Base-by-base conservation (phyloP, 169 alveolate species). In the Besnoitia besnoiti region DNA sequence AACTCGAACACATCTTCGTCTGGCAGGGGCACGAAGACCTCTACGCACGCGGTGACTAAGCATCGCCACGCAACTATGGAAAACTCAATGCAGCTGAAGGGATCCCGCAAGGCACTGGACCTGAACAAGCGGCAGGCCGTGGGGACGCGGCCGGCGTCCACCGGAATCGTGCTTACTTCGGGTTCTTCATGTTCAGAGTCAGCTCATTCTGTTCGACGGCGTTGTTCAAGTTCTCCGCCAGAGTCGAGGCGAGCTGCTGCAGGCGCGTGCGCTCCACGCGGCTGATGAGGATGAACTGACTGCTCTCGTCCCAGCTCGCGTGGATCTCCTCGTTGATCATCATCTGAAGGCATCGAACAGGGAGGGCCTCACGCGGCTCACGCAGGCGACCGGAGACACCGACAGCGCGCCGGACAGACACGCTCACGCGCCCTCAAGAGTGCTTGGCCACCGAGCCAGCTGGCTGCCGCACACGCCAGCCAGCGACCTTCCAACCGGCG, bases 281-380 rank as follows among this genome's bases (percentile, higher is more conserved):
- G 96, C 97, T 97, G 90, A 98, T 95, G 61, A 98, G 90, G 80
- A 98, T 96, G 94, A 93, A 97, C 92, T 96, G 96, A 80, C 98
- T 96, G 49, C 97, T 95, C 95, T 97, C 98, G 88, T 97, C 98
- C 99, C 99, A 97, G 75, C 96, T 96, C 12, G 98, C 99, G 88
- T 95, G 98, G 62, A 97, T 94, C 92, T 97, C 99, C 67, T 97
- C 98, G 90, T 95, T 93, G 27, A 97, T 95, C 96, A 97, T 97
- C 99, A 97, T 97, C 96, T 92, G 92, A 0, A 77, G 12, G 0
- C 39, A 42, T 14, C 88, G 8, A 19, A 51, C 40, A 76, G 24
- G 30, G 24, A 76, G 3, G 33, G 24, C 4, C 24, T 76, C 85
- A n/a, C n/a, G n/a, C n/a, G n/a, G n/a, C n/a, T n/a, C n/a, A n/a